Evolutionary conservation across 176 grass and related monocot genomes (phyloP).

Genomic region (Metroxylon sagu): DNA sequence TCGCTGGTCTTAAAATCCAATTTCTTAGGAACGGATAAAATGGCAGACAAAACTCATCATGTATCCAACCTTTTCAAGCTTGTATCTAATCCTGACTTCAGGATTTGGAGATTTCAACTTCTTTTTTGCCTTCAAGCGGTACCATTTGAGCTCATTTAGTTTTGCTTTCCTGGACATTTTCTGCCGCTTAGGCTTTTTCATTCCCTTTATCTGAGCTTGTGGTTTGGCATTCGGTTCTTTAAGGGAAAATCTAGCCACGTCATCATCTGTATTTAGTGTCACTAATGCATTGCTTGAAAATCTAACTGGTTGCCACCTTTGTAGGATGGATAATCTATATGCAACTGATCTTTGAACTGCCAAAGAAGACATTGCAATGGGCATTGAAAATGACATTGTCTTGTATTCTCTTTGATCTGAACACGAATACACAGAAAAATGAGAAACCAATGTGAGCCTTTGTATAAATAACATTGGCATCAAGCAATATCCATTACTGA

Average conservation of each 20-base stretch:
- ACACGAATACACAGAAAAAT: constrained; percentile 9
- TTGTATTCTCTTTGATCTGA: not conserved
- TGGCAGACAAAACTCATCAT: not conserved
- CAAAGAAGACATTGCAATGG: not conserved
- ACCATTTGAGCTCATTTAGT: constrained; percentile 75
- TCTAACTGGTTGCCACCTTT: constrained; percentile 21
- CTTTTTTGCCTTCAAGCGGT: constrained; percentile 68
- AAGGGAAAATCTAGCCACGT: constrained; percentile 35
- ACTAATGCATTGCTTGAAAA: constrained; percentile 28
- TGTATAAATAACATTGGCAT: not conserved
- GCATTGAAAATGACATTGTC: not conserved
- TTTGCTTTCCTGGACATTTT: constrained; percentile 74
- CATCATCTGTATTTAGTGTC: constrained; percentile 28
- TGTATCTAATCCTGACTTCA: constrained; percentile 78
- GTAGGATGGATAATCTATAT: not conserved
- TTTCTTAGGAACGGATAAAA: not conserved
- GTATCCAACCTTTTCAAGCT: constrained; percentile 34
- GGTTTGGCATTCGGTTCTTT: constrained; percentile 2
- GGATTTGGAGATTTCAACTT: constrained; percentile 74
- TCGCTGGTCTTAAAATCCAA: not conserved
- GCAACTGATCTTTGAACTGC: not conserved
- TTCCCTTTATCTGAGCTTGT: not conserved
- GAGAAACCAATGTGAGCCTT: not conserved
- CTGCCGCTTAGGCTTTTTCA: constrained; percentile 19
- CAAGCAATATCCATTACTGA: not conserved